phyloP scores from a whole-genome alignment of 2,329 filamentous ascomycete genomes.

The Neonectria coccinea region DNA sequence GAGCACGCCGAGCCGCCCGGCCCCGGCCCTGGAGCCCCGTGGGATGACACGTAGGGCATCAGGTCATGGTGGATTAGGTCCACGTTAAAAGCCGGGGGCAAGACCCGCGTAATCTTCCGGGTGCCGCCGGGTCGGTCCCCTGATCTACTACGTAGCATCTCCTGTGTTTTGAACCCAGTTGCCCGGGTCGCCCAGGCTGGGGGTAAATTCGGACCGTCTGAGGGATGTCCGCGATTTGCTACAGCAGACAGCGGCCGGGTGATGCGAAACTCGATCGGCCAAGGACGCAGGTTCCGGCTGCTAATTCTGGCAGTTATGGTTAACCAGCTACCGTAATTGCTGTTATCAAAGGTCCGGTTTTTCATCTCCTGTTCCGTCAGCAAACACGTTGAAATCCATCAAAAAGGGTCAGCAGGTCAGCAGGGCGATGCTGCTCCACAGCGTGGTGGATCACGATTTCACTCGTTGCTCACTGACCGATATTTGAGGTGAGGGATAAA shows the following conservation, averaged over 20 bases:
- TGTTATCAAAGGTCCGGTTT: not conserved
- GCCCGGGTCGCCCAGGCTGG: not conserved
- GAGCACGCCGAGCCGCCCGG: constrained; percentile 26
- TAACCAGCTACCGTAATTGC: not conserved
- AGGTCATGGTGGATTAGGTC: constrained; percentile 23
- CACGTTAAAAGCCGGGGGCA: not conserved
- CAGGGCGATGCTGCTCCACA: too few species aligned
- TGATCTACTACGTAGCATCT: not conserved
- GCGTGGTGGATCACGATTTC: too few species aligned
- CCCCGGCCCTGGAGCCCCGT: not conserved
- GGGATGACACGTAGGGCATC: constrained; percentile 20
- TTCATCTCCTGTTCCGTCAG: not conserved
- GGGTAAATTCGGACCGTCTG: constrained; percentile 1
- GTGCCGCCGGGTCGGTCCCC: not conserved
- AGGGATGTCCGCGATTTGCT: not conserved
- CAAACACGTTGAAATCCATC: not conserved
- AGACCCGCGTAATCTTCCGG: not conserved
- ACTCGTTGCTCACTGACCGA: too few species aligned
- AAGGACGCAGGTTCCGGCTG: not conserved
- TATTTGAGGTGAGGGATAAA: too few species aligned
- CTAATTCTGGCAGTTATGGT: not conserved
- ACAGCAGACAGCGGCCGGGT: not conserved
- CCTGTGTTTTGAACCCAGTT: not conserved
- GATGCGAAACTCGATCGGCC: not conserved
- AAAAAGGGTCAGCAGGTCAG: too few species aligned